Percentiles rank a stretch among this genome's conserved stretches.
Conservation (phyloP, 2,329 filamentous ascomycete genomes). For the Phialophora macrospora region DNA sequence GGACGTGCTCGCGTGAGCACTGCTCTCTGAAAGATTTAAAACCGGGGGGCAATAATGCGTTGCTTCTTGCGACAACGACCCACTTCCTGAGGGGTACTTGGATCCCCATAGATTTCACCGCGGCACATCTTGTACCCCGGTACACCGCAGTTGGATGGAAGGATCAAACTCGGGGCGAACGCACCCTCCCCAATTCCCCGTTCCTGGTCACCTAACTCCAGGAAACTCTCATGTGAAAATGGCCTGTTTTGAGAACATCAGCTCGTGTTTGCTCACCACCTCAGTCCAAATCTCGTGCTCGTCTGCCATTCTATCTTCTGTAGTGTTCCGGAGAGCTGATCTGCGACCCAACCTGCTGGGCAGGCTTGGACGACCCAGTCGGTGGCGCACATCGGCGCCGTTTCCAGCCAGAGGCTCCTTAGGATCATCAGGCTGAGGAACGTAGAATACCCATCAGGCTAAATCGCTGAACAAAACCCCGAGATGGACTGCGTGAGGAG, state of each 20-base stretch:
- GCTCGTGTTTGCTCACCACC: constrained; percentile 1
- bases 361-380: background rate
- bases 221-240: background rate
- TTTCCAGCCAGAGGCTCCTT: background rate
- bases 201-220: background rate
- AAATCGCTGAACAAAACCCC: constrained; percentile 12
- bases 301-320: background rate
- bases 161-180: background rate
- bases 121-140: constrained; percentile 16
- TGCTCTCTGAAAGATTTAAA: background rate
- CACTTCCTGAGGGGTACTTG: background rate
- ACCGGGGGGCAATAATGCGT: constrained; percentile 2
- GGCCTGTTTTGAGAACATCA: background rate
- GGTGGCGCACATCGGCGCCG: background rate
- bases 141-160: background rate
- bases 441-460: background rate
- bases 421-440: background rate
- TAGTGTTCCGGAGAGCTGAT: background rate
- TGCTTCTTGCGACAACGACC: constrained; percentile 13
- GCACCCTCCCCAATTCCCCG: background rate
- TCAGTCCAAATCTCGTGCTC: background rate
- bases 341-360: background rate
- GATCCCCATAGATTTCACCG: constrained; percentile 22
- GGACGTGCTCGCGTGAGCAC: constrained; percentile 13
- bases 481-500: background rate